Evolutionary conservation across 108 stramenopile species (phyloP), one percentile per base, ranked within the genome.

Genomic region (Nitzschia inconspicua): DNA sequence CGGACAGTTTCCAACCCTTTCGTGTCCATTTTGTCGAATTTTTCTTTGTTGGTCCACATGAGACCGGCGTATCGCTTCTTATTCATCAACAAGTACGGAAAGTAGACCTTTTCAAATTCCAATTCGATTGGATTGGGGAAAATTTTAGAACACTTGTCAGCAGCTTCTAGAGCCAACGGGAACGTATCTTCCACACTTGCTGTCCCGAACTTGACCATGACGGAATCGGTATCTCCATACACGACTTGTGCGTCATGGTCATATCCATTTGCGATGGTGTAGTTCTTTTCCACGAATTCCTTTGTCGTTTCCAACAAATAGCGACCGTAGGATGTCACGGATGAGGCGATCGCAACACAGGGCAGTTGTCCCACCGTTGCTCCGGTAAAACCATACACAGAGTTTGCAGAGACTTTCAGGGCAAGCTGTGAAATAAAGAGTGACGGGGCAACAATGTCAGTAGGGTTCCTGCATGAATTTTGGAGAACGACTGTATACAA

Each of bases 101-200:
- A 97, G 85, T 99, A 99, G 0, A 98, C 96, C 85, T 99, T 99
- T 72, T 99, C 98, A 60, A 99, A 99, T 68, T 99, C 88, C 48
- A 89, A 43, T 28, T 73, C 56, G 60, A 89, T 89, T 19, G 98
- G 98, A 26, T 85, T 73, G 10, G 97, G 95, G 57, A 99, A 99
- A 55, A 98, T 94, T 43, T 78, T 57, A 9, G 97, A 94, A 32
- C 93, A 91, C 41, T 94, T 89, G 26, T 96, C 89, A 3, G 98
- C 98, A 5, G 97, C 98, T 66, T 95, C 81, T 19, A 93, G 74
- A 0, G 97, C 97, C 29, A 98, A 76, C 18, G 95, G 92, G 78
- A 99, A 97, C 11, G 96, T 88, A 26, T 96, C 96, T 41, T 75
- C 77, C 10, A 98, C 97, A 35, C 88, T 96, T 52, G 65, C 73